Evolutionary conservation across 345 rosid genomes (phyloP), one percentile per base, ranked within the genome.

Genomic region (Heritiera fomes): DNA sequence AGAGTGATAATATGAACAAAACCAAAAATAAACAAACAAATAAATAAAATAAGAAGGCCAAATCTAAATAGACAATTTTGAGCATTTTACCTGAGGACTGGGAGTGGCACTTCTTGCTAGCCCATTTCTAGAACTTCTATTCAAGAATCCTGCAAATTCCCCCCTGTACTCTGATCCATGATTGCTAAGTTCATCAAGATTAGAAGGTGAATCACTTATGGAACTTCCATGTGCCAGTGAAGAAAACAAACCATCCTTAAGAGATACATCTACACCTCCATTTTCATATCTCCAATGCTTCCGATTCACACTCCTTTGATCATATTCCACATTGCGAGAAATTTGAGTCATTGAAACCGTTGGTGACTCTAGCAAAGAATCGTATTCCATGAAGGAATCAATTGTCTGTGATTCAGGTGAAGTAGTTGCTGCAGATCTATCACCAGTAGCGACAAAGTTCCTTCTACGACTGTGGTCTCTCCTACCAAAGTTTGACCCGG

Each of bases 391-490:
- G 80, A 84, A 88, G 20, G 91, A 89, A 78, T 85, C 91, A 73
- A 92, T 80, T 1, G 95, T 90, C 81, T 83, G 98, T 7, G 98
- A 96, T 84, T 96, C 98, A 7, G 98, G 95, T 47, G 98, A 91
- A 67, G 85, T 77, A 73, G 93, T 84, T 75, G 86, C 84, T 18
- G 87, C 76, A 81, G 98, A 88, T 64, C 68, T 80, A 81, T 76
- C 83, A 45, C 80, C 80, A 15, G 73, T 61, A 72, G 80, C 50
- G 75, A 73, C 73, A 9, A 73, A 15, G 65, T 74, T 86, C 79
- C 85, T 84, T 75, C 87, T 80, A 30, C 74, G 55, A 62, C 78
- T 77, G 49, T 43, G 43, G 50, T 80, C 90, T 55, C 85, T 87
- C 63, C 89, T 75, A 32, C 86, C 50, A 72, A 87, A 91, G 80